Evolutionary conservation across 176 grass and related monocot genomes (phyloP).

Genomic region (Miscanthus lutarioriparius): DNA sequence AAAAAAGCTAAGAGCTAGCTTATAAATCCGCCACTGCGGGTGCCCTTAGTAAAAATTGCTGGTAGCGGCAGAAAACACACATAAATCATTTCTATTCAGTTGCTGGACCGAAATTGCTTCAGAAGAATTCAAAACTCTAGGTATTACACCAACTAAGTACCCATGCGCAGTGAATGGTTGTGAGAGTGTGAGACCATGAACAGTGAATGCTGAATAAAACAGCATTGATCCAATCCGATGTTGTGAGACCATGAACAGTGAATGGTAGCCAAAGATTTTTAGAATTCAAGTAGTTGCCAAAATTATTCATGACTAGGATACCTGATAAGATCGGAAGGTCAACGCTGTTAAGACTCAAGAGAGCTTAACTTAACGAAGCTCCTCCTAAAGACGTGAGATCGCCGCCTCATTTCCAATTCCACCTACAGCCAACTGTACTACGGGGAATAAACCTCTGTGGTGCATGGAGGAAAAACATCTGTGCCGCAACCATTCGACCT

Average conservation of each 20-base stretch:
- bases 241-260: no score
- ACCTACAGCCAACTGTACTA: no score
- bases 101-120: not conserved
- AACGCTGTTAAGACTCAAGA: not conserved
- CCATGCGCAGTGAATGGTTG: not conserved
- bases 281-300: not conserved
- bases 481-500: not conserved
- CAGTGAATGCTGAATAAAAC: not conserved
- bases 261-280: not conserved
- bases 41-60: no score
- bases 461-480: no score
- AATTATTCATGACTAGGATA: not conserved
- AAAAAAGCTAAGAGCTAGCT: no score
- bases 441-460: no score
- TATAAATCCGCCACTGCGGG: no score
- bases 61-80: not conserved
- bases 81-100: not conserved
- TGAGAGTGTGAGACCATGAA: not conserved
- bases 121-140: not conserved
- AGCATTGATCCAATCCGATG: not conserved
- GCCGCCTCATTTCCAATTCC: not conserved
- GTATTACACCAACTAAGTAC: not conserved
- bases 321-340: not conserved
- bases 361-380: not conserved
- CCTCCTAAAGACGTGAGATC: not conserved